Evolutionary conservation across 192 early-diverging fungal species (phyloP).

Genomic region (Backusella sp.): DNA sequence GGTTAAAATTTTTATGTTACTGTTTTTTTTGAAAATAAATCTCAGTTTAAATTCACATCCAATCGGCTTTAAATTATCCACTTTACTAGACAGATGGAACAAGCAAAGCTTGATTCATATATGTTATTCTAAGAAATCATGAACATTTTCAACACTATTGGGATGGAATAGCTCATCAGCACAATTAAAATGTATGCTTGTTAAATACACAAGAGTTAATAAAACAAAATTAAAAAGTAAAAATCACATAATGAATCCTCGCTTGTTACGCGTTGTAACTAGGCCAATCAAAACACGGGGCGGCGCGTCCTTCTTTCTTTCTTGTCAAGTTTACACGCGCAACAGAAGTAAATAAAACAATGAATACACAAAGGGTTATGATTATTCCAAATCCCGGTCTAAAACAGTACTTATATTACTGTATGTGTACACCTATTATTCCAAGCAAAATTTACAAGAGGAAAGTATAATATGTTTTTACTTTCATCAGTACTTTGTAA

Average conservation of each 20-base stretch:
- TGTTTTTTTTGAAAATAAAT: not conserved
- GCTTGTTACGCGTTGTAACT: not conserved
- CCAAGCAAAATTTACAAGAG: too few species aligned
- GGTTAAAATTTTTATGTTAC: constrained; percentile 3
- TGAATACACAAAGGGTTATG: too few species aligned
- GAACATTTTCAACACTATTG: too few species aligned
- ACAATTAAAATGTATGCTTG: not conserved
- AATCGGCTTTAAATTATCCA: not conserved
- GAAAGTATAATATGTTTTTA: not conserved
- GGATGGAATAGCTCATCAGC: too few species aligned
- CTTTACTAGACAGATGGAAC: not conserved
- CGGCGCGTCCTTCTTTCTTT: not conserved
- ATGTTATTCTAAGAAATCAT: not conserved
- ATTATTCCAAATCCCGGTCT: too few species aligned
- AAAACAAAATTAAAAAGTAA: not conserved
- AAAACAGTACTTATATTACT: too few species aligned
- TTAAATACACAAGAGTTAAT: not conserved
- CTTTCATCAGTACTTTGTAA: not conserved
- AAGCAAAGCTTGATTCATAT: not conserved
- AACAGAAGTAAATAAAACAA: too few species aligned
- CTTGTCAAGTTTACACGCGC: not conserved
- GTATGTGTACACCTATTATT: too few species aligned
- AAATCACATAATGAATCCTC: not conserved
- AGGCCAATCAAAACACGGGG: not conserved
- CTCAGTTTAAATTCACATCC: not conserved